These are phyloP conservation scores for Mycena haematopus DNA, from an alignment of 768 basidiomycete species.

Conservation along the genomic window DNA sequence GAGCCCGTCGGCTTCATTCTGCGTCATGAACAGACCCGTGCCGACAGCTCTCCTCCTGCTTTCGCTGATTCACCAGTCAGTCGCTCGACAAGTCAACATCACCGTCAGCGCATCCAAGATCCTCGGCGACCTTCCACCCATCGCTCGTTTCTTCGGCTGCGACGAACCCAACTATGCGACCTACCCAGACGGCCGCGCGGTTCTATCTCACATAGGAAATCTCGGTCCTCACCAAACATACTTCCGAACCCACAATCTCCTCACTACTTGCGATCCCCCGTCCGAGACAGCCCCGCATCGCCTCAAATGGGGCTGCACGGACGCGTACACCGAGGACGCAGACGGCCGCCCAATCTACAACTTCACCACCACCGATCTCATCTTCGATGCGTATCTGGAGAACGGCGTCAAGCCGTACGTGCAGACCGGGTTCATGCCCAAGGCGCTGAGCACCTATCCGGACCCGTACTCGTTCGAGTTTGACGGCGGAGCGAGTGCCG, in stretches of 20 bases:
- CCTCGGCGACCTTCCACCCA: constrained; percentile 26
- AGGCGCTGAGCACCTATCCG: constrained; percentile 26
- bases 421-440: constrained; percentile 29
- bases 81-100: constrained; percentile 27
- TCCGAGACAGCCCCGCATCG: constrained; percentile 25
- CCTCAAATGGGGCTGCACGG: constrained; percentile 29
- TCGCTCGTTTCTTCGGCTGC: constrained; percentile 28
- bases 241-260: constrained; percentile 29
- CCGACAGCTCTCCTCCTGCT: constrained; percentile 16
- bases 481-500: constrained; percentile 14
- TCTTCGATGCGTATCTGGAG: constrained; percentile 29
- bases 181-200: constrained; percentile 26
- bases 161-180: constrained; percentile 31
- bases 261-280: constrained; percentile 27
- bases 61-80: constrained; percentile 8
- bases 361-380: constrained; percentile 27
- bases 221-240: constrained; percentile 29
- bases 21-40: constrained; percentile 17
- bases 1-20: constrained; percentile 6
- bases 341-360: constrained; percentile 27
- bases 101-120: constrained; percentile 25
- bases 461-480: constrained; percentile 28
- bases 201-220: constrained; percentile 22
- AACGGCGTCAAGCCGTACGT: constrained; percentile 29
- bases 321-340: constrained; percentile 29